Evolutionary conservation across 164 flowering plant species (phyloP), one percentile per base, ranked within the genome.

Genomic region (Kalanchoe fedtschenkoi): DNA sequence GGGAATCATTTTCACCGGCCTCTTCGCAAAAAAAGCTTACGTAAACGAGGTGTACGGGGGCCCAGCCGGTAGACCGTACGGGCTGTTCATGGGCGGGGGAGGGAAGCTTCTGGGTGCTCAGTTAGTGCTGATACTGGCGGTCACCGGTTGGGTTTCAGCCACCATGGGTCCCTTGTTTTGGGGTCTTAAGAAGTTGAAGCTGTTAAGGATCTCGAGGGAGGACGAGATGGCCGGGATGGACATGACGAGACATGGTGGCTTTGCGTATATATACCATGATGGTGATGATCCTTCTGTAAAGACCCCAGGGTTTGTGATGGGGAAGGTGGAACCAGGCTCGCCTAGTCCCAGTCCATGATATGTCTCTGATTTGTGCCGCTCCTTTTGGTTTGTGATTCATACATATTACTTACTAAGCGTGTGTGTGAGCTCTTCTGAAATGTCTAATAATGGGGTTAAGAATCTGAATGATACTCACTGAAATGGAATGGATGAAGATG

Each of bases 211-310:
- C 21, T 86, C 96, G 7, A 38, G 75, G 0, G 88, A 82, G 60
- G 96, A 88, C 59, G 96, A 88, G 64, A 75, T 81, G 83, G 82
- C 83, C 32, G 96, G 96, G 5, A 84, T 88, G 90, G 96, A 88
- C 61, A 15, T 80, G 71, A 84, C 96, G 61, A 74, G 96, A 34
- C 96, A 86, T 38, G 92, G 96, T 1, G 96, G 96, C 0, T 80
- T 79, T 34, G 95, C 95, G 16, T 87, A 87, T 57, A 69, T 63
- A 1, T 81, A 78, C 58, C 77, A 78, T 24, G 86, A 76, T 1
- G 83, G 69, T 0, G 83, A 73, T 16, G 78, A 77, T 3, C 28
- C 15, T 32, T 38, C 67, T 60, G 1, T 61, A 46, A 35, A 63
- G 15, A 75, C 69, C 37, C 37, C n/a, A n/a, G n/a, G n/a, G n/a